Percentiles rank a stretch among this genome's conserved stretches.
Conservation (phyloP, 129 eudicot species). For the Flaveria trinervia region DNA sequence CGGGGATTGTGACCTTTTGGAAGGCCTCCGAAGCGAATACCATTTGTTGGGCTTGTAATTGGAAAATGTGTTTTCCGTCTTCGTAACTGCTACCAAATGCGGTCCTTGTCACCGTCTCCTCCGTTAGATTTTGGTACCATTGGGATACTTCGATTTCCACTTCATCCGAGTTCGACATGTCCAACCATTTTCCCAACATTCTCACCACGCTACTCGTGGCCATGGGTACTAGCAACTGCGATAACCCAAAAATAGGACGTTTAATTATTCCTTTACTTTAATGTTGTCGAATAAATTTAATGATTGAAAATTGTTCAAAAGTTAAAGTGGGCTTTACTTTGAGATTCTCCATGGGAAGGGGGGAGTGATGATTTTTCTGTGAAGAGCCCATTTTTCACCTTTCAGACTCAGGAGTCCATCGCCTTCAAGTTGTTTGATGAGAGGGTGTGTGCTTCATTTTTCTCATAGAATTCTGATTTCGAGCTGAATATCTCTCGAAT, state of each 20-base stretch:
- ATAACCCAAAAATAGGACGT: slow-evolving; percentile 11
- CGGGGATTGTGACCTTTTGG: slow-evolving; percentile 79
- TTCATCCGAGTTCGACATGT: slow-evolving; percentile 45
- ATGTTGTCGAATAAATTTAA: neutral
- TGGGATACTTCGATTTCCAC: slow-evolving; percentile 79
- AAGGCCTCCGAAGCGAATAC: slow-evolving; percentile 76
- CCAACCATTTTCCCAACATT: slow-evolving; percentile 73
- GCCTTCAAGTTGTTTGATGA: slow-evolving; percentile 84
- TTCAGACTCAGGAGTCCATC: slow-evolving; percentile 89
- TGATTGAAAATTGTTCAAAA: slow-evolving; percentile 13
- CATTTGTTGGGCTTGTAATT: slow-evolving; percentile 80
- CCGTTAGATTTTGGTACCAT: slow-evolving; percentile 75
- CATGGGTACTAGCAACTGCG: slow-evolving; percentile 71
- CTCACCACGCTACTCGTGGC: slow-evolving; percentile 58
- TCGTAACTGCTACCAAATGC: slow-evolving; percentile 83
- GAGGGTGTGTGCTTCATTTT: slow-evolving; percentile 85
- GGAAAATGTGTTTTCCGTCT: slow-evolving; percentile 77
- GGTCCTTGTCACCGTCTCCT: slow-evolving; percentile 67
- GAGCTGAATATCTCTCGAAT: slow-evolving; percentile 72
- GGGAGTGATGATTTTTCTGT: slow-evolving; percentile 88
- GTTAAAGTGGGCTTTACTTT: slow-evolving; percentile 53
- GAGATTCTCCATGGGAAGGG: slow-evolving; percentile 92
- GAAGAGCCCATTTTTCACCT: slow-evolving; percentile 98
- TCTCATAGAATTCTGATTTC: slow-evolving; percentile 77
- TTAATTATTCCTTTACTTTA: slow-evolving; percentile 7